phyloP scores from a whole-genome alignment of 768 basidiomycete species.

The Boletus tomentosulus region DNA sequence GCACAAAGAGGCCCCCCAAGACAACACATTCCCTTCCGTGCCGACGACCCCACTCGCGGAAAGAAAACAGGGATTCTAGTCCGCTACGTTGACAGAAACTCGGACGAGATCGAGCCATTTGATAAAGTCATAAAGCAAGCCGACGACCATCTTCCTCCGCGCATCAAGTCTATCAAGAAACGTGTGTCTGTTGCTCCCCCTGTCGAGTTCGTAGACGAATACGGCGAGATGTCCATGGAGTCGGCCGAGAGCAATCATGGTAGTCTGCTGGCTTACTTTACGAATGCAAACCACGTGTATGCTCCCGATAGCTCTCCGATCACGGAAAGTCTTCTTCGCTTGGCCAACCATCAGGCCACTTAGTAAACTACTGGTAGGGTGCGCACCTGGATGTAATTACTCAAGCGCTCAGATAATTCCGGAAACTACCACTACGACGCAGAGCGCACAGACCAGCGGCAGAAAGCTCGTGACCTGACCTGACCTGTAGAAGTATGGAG shows the following conservation, averaged over 20 bases:
- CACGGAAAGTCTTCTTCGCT: too few species aligned
- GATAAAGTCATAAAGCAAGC: constrained; percentile 69
- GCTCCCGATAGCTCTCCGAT: constrained; percentile 32
- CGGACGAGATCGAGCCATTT: constrained; percentile 82
- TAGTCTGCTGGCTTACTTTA: constrained; percentile 36
- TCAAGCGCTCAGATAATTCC: too few species aligned
- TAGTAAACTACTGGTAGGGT: too few species aligned
- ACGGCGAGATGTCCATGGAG: constrained; percentile 79
- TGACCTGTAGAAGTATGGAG: too few species aligned
- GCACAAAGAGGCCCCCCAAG: constrained; percentile 56
- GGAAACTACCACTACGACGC: too few species aligned
- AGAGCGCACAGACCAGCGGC: too few species aligned
- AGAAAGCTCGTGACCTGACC: too few species aligned
- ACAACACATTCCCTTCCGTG: constrained; percentile 72
- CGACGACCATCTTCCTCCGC: constrained; percentile 61
- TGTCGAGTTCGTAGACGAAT: constrained; percentile 41
- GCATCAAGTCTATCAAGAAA: constrained; percentile 48
- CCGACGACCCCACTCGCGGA: constrained; percentile 71
- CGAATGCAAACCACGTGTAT: constrained; percentile 31
- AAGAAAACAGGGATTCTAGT: constrained; percentile 78
- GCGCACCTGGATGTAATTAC: too few species aligned
- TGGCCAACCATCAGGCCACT: too few species aligned
- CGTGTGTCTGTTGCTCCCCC: constrained; percentile 37
- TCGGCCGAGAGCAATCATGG: constrained; percentile 49
- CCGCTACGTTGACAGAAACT: constrained; percentile 62